Conservation (phyloP, 2,329 filamentous ascomycete species). For the Arthrinium puccinioides region DNA sequence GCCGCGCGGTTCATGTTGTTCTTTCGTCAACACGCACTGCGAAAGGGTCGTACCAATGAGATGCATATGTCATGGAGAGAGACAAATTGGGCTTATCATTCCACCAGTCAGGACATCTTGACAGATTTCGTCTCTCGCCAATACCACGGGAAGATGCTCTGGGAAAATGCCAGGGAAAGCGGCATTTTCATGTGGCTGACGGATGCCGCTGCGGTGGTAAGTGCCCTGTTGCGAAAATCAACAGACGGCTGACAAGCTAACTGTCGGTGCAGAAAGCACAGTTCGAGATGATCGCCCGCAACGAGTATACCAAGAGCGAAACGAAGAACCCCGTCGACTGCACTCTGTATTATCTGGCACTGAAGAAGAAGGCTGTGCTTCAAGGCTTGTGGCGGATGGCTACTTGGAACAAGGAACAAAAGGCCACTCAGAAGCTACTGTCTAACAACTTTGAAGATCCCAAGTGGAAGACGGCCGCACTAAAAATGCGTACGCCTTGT, state of each 20-base stretch:
- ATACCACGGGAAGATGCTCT: constrained; percentile 71
- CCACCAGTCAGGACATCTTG: constrained; percentile 80
- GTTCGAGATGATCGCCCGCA: constrained; percentile 85
- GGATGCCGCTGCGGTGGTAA: constrained; percentile 67
- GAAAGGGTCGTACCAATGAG: constrained; percentile 56
- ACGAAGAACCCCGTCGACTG: constrained; percentile 87
- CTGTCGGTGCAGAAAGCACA: constrained; percentile 51
- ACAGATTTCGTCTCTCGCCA: constrained; percentile 75
- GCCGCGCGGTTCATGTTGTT: constrained; percentile 82
- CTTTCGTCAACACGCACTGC: constrained; percentile 72
- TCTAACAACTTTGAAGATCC: constrained; percentile 86
- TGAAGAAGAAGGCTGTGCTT: constrained; percentile 84
- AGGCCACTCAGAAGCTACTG: constrained; percentile 68
- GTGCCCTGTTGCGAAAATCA: constrained; percentile 17
- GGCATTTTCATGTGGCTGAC: constrained; percentile 94
- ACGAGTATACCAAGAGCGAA: constrained; percentile 85
- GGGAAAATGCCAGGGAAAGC: constrained; percentile 78
- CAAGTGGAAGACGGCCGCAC: constrained; percentile 79
- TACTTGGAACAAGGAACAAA: constrained; percentile 79
- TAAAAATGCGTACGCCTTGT: constrained; percentile 92
- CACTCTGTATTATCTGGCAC: constrained; percentile 82
- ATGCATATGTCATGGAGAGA: constrained; percentile 69
- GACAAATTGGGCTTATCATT: constrained; percentile 81
- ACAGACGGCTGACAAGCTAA: background rate
- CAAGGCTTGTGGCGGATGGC: constrained; percentile 94